Conservation (phyloP, 1,284 basidiomycete species). For the Sporisorium reilianum region DNA sequence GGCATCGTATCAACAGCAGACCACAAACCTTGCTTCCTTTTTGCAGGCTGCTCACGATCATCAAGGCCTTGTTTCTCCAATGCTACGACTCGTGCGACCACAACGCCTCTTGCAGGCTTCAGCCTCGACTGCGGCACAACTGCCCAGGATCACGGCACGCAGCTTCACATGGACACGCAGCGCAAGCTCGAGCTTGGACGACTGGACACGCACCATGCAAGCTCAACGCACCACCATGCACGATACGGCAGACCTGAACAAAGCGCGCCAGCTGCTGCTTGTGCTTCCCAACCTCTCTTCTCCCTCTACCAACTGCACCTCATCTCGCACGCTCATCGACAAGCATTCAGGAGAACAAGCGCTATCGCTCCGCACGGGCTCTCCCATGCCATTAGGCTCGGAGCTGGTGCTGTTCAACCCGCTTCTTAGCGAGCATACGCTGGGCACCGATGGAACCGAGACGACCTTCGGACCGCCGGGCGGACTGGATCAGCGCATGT, state of each 20-base stretch:
- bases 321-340: constrained; percentile 7
- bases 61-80: too few species aligned
- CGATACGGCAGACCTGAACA: constrained; percentile 44
- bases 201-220: constrained; percentile 26
- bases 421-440: constrained; percentile 30
- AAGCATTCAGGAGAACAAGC: constrained; percentile 32
- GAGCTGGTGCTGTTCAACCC: constrained; percentile 50
- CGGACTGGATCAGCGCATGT: constrained; percentile 48
- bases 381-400: constrained; percentile 25
- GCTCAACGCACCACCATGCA: constrained; percentile 24
- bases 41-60: too few species aligned
- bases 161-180: neutral
- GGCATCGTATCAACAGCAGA: neutral
- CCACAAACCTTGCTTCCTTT: neutral
- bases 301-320: constrained; percentile 1
- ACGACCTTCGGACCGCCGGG: constrained; percentile 43
- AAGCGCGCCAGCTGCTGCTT: constrained; percentile 40
- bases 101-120: constrained; percentile 14
- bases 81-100: constrained; percentile 14
- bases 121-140: neutral
- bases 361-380: constrained; percentile 4
- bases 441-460: constrained; percentile 34
- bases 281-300: constrained; percentile 25
- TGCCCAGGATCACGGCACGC: neutral
- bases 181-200: constrained; percentile 17